A percentile compares a stretch with the other conserved stretches of the same genome.
phyloP scores from a whole-genome alignment of 2,329 filamentous ascomycete genomes.

The Chaetoscypha palmicola region DNA sequence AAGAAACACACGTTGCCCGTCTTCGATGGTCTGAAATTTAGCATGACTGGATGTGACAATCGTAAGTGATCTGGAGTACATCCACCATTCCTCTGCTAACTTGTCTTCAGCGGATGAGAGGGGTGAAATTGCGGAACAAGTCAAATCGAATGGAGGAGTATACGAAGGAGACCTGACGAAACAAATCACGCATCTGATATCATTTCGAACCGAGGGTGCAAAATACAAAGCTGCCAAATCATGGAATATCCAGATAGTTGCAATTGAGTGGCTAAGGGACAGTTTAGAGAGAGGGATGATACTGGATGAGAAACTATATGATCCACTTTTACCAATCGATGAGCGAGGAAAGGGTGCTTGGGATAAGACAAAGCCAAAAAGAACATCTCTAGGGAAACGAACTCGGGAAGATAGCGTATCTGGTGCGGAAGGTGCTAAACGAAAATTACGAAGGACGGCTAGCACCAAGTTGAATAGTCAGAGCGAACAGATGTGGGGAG shows the following conservation, averaged over 20 bases:
- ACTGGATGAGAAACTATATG: conserved; percentile 77
- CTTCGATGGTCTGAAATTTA: conserved; percentile 57
- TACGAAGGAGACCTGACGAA: conserved; percentile 86
- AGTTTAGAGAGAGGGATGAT: conserved; percentile 83
- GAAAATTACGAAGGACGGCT: conserved; percentile 81
- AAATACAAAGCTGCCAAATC: conserved; percentile 84
- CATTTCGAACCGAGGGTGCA: conserved; percentile 68
- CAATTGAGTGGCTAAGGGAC: conserved; percentile 77
- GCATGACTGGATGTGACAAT: conserved; percentile 64
- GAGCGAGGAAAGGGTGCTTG: conserved; percentile 74
- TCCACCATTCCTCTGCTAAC: conserved; percentile 22
- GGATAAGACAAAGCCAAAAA: conserved; percentile 46
- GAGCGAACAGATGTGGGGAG: conserved; percentile 80
- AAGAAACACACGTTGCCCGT: conserved; percentile 55
- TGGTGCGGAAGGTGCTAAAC: conserved; percentile 50
- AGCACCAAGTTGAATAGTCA: conserved; percentile 78
- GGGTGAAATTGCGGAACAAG: conserved; percentile 55
- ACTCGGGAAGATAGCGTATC: conserved; percentile 42
- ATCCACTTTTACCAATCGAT: conserved; percentile 61
- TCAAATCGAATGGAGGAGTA: conserved; percentile 66
- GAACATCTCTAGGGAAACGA: conserved; percentile 51
- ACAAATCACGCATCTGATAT: conserved; percentile 80
- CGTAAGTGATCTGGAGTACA: conserved; percentile 41
- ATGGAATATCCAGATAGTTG: conserved; percentile 76
- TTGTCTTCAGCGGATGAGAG: conserved; percentile 51